phyloP scores from a whole-genome alignment of 495 filamentous ascomycete species.

The Aspergillus incahuasiensis region DNA sequence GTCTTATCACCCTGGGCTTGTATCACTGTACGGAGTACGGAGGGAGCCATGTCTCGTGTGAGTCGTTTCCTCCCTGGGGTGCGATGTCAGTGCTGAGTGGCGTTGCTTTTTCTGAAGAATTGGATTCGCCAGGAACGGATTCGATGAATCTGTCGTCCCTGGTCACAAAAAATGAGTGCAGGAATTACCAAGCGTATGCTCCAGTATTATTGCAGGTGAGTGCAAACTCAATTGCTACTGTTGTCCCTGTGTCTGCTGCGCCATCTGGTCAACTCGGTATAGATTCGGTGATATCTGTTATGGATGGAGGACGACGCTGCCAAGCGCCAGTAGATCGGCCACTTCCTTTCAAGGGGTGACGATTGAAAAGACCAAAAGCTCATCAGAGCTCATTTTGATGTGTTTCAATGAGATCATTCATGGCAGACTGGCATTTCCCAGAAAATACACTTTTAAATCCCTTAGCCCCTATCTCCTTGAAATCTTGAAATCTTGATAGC shows the following conservation, averaged over 20 bases:
- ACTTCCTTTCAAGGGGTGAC: neutral
- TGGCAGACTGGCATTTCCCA: neutral
- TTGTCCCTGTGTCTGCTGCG: neutral
- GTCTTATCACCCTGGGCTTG: neutral
- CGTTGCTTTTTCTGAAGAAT: neutral
- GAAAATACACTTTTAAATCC: neutral
- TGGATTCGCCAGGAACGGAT: neutral
- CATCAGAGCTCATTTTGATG: neutral
- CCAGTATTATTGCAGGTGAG: neutral
- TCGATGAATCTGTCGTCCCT: neutral
- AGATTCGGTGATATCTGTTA: neutral
- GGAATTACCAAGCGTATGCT: neutral
- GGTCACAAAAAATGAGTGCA: neutral
- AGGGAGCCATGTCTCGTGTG: neutral
- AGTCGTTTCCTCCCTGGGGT: conserved; percentile 3
- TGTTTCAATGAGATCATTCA: neutral
- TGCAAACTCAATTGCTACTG: neutral
- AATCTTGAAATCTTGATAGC: too few relatives aligned
- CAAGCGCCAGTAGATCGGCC: neutral
- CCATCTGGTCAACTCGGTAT: neutral
- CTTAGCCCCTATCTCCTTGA: neutral
- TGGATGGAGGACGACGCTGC: neutral
- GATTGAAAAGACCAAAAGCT: neutral
- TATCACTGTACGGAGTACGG: neutral
- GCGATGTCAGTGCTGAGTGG: neutral